Base-by-base conservation (phyloP, 805 yeast genomes). In the Jamesozyma jinghongensis region DNA sequence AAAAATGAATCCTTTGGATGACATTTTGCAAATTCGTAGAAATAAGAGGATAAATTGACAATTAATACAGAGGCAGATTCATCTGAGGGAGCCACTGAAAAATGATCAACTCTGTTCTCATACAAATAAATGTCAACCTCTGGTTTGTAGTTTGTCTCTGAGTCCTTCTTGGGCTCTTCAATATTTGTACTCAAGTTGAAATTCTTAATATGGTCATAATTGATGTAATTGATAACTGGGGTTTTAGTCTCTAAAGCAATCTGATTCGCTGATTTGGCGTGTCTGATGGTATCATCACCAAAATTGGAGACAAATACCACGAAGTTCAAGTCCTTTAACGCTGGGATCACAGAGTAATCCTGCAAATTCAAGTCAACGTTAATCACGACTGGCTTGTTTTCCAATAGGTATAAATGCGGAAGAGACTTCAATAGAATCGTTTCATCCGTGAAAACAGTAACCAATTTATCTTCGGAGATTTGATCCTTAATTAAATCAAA, bases 151-250 rank as follows among this genome's bases (percentile, higher is more conserved):
- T 14, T 22, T 7, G 10, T 10, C 3, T 29, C 34, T 3, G 19
- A 30, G 5, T 12, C 13, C 3, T 25, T 19, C 16, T 37, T 14
- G 6, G 26, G 10, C n/a, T 20, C 22, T 12, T n/a, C n/a, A 11
- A n/a, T 34, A n/a, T 6, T 5, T 19, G 7, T 11, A 6, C 19
- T 36, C 38, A 16, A 20, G 25, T 13, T 12, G 19, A 27, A 36
- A 27, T 13, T 13, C 3, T 26, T 20, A 13, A 38, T 38, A 5
- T 16, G 26, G 16, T 13, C 19, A 41, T 42, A 49, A 34, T 56
- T 49, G 56, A 73, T 80, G 57, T 87, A 83, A 63, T 87, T 95
- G 44, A 87, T 68, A 4, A 84, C 85, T 1, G 92, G 75, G 37
- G 65, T 67, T 5, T 61, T 47, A 27, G 71, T 59, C 41, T 64